Base-by-base conservation (phyloP, 371 early-diverging fungal species). In the Quaeritorhiza haematococci region DNA sequence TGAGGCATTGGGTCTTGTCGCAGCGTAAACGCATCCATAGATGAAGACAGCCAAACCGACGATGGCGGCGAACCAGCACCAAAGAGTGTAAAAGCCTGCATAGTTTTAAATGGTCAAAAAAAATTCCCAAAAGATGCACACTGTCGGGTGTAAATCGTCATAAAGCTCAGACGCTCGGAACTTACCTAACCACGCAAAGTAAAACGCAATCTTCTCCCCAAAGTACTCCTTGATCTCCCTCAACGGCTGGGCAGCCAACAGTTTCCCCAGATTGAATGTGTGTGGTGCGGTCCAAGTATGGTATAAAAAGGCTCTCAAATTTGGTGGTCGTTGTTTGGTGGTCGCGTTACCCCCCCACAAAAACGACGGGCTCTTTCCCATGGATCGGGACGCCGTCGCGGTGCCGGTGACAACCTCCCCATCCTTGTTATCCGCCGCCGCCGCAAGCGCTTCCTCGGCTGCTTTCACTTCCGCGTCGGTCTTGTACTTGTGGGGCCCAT, bases 161-260 rank as follows among this genome's bases (percentile, higher is more conserved):
- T 38, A 13, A n/a, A 26, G 10, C 19, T 13, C n/a, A 10, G 38
- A 10, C 13, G 10, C n/a, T 38, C 13, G n/a, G 10, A 38, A 51
- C 35, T 45, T 33, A 61, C 76, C 78, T 21, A 82, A 59, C 76
- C 78, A 84, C 21, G 79, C 78, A 62, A 84, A 84, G 44, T 83
- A 84, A 13, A 81, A 67, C 23, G 78, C 85, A 43, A 80, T 64
- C 52, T 76, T 68, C 56, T 84, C 85, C 41, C 85, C 85, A 61
- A 74, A 84, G 57, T 84, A 84, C 32, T 66, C 49, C 17, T 75
- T 46, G 21, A 79, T 56, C 28, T 76, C 30, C 17, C 58, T 49
- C n/a, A 74, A 49, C 2, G 78, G 79, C 46, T 15, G 21, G 56
- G 6, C 1, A 42, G 23, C 51, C 23, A 51, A 17, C 8, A 15